Evolutionary conservation across 805 yeast species (phyloP).

Genomic region (Candida mattraensis): DNA sequence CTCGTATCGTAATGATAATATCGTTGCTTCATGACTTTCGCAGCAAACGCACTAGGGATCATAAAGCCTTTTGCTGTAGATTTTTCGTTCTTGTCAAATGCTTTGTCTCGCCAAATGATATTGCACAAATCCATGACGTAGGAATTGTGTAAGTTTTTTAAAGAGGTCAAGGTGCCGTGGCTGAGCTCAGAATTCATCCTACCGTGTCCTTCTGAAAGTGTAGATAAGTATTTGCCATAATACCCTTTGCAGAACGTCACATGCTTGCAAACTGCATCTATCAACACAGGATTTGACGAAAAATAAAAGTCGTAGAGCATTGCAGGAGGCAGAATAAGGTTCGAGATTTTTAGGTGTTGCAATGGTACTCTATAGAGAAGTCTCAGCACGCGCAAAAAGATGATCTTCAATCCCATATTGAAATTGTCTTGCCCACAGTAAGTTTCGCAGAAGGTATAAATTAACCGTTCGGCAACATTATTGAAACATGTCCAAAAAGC

Average conservation of each 20-base stretch:
- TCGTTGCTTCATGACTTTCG: constrained; percentile 29
- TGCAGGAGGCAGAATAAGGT: constrained; percentile 40
- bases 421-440: constrained; percentile 12
- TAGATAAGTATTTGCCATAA: constrained; percentile 28
- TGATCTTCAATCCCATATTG: constrained; percentile 6
- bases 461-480: constrained; percentile 11
- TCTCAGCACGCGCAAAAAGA: constrained; percentile 15
- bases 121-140: constrained; percentile 58
- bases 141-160: constrained; percentile 43
- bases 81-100: constrained; percentile 39
- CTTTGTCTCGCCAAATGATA: constrained; percentile 54
- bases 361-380: constrained; percentile 24
- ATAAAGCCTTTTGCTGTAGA: constrained; percentile 41
- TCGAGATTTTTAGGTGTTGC: constrained; percentile 18
- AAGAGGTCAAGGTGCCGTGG: constrained; percentile 17
- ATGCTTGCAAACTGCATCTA: constrained; percentile 48
- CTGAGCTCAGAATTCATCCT: constrained; percentile 13
- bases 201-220: constrained; percentile 11
- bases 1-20: constrained; percentile 28
- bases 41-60: constrained; percentile 35
- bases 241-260: constrained; percentile 42
- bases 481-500: constrained; percentile 21
- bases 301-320: constrained; percentile 40
- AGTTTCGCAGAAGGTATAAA: constrained; percentile 5
- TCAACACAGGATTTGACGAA: constrained; percentile 42